Base-by-base conservation (phyloP, 306 rosid species). In the Trifolium subterraneum region DNA sequence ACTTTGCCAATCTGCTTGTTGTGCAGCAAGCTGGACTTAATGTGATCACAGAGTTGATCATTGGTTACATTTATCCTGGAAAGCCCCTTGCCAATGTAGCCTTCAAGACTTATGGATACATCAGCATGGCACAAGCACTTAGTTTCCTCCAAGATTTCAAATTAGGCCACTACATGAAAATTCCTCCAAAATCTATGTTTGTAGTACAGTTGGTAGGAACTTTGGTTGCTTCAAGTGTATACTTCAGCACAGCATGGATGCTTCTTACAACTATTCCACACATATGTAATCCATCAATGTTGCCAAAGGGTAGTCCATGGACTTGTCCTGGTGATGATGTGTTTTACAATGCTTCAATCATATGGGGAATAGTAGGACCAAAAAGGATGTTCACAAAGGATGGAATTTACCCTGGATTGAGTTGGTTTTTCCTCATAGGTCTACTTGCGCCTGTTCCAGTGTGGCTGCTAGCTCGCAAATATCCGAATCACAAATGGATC, bases 121-220 rank as follows among this genome's bases (percentile, higher is more conserved):
- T 90, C 39, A 93, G 95, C 86, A 87, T 87, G 97, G 0, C 88
- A 9, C 97, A 90, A 20, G 97, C 92, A 36, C 86, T 93, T 18
- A 2, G 0, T 15, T 90, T 90, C 64, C 72, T 89, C 6, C 1
- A 10, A 2, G 98, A 90, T 80, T 87, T 93, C 88, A 90, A 89
- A 75, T 64, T 93, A 31, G 97, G 97, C 50, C 97, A 90, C 77
- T 93, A 93, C 64, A 93, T 89, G 97, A 93, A 93, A 77, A 86
- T 90, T 70, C 95, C 98, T 69, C 97, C 95, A 12, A 87, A 76
- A 55, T 73, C 93, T 35, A 89, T 93, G 96, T 93, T 87, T 82
- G 6, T 85, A 2, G 87, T 56, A 6, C 95, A 90, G 89, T 70
- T 92, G 44, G 85, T 62, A 31, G 90, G 91, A 64, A 92, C 97